Conservation (phyloP, 768 basidiomycete species). For the Trametes cingulata region DNA sequence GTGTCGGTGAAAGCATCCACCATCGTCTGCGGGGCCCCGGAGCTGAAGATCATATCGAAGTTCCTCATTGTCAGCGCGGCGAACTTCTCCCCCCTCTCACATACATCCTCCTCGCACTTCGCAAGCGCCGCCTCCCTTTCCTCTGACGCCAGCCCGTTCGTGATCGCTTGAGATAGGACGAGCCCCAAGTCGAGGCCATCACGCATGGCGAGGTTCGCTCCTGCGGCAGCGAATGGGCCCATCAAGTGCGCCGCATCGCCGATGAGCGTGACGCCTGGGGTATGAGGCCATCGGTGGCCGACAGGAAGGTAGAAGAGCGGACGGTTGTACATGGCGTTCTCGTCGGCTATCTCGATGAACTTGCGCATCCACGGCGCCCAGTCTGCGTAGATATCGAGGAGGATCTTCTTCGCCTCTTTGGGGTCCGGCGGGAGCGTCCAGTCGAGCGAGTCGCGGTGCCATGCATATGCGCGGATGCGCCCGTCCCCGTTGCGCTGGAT, state of each 20-base stretch:
- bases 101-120: conserved; percentile 5
- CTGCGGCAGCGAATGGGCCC: conserved; percentile 40
- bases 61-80: conserved; percentile 8
- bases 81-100: background rate
- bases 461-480: conserved; percentile 16
- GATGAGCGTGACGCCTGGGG: conserved; percentile 9
- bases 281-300: conserved; percentile 18
- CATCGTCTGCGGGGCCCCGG: no score
- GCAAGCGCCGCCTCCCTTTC: conserved; percentile 12
- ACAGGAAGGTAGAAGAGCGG: conserved; percentile 20
- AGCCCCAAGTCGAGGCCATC: conserved; percentile 26
- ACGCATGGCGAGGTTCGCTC: conserved; percentile 38
- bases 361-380: conserved; percentile 19
- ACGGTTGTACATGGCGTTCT: conserved; percentile 15
- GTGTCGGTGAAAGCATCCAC: no score
- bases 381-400: background rate
- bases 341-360: conserved; percentile 8
- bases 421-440: conserved; percentile 11
- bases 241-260: conserved; percentile 41
- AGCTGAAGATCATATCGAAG: background rate
- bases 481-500: conserved; percentile 36
- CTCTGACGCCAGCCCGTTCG: background rate
- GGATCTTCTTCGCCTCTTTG: conserved; percentile 10
- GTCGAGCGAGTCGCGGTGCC: conserved; percentile 15
- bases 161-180: conserved; percentile 4